Evolutionary conservation across 2,329 filamentous ascomycete genomes (phyloP), one percentile per base, ranked within the genome.

Genomic region (Trichoderma sp.): DNA sequence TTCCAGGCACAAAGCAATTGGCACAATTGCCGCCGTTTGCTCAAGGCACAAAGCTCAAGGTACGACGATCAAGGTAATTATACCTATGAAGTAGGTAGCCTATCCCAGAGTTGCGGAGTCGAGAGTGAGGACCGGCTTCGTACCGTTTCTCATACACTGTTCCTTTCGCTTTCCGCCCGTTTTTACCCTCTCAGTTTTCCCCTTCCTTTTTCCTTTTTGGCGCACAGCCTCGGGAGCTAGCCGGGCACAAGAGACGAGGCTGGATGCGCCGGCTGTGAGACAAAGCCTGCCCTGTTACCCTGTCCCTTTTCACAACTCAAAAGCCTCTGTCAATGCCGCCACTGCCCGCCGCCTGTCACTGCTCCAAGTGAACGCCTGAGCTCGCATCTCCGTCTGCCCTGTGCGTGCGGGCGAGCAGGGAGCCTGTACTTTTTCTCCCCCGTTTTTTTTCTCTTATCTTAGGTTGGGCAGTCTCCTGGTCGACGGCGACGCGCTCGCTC

Each of bases 291-390:
- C 34, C 44, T 54, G 10, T 39, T 39, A 14, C 3, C 34, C 30
- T 39, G 58, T 45, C 44, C 50, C 21, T 28, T 26, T 62, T 54
- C 15, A 55, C 60, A 14, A 7, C 34, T 9, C 21, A 5, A 19
- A 26, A 41, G 26, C 57, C 52, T 48, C 65, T 43, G 67, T 66
- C 67, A 66, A 71, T 71, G 69, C 67, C 66, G 62, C 64, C 66
- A 59, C 65, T 52, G 60, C 45, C 52, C 60, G 58, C 64, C 30
- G 43, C 21, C 44, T 30, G 39, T 56, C 57, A 65, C 64, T 55
- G 56, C 50, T 48, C 56, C 50, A 65, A 50, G 63, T 44, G 41
- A 55, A 60, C 28, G 24, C 48, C 48, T 48, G 19, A 63, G 59
- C 50, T 50, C 50, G 50, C 28, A 54, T 63, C 50, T 47, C 50